Evolutionary conservation across 495 filamentous ascomycete genomes (phyloP).

Genomic region (Neurospora sp.): DNA sequence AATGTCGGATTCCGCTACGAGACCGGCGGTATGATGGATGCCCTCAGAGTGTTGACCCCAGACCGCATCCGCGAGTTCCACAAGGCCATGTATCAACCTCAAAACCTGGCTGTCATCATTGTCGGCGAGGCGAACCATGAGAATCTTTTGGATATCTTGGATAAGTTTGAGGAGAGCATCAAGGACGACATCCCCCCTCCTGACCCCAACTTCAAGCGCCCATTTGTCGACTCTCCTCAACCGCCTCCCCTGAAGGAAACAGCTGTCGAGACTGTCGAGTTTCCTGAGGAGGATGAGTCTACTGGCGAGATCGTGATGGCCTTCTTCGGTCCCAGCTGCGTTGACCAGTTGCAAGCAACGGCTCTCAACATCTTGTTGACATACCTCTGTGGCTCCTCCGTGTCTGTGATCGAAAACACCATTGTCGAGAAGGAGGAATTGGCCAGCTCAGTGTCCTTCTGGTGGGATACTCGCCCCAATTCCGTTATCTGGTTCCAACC

Average conservation of each 20-base stretch:
- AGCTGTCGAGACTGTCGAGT: constrained; percentile 66
- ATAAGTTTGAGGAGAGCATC: constrained; percentile 81
- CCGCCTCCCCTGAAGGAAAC: constrained; percentile 61
- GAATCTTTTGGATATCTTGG: constrained; percentile 68
- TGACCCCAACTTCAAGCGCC: constrained; percentile 65
- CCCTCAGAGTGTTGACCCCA: constrained; percentile 71
- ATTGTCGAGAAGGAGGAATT: constrained; percentile 91
- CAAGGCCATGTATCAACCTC: constrained; percentile 95
- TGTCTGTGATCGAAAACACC: constrained; percentile 80
- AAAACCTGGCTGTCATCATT: constrained; percentile 83
- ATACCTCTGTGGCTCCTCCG: constrained; percentile 86
- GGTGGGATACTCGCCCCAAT: constrained; percentile 66
- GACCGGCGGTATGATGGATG: constrained; percentile 94
- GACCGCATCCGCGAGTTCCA: constrained; percentile 90
- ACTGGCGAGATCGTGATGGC: constrained; percentile 74
- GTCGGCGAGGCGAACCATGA: constrained; percentile 81
- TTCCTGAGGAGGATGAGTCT: constrained; percentile 94
- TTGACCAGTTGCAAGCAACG: constrained; percentile 48
- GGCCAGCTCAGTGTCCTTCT: constrained; percentile 69
- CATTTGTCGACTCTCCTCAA: constrained; percentile 81
- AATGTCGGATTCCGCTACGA: constrained; percentile 91
- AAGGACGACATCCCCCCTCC: constrained; percentile 66
- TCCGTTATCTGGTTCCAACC: constrained; percentile 74
- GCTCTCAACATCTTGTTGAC: constrained; percentile 68
- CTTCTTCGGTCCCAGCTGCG: constrained; percentile 76